Conservation (phyloP, 768 basidiomycete species). For the Russula earlei region DNA sequence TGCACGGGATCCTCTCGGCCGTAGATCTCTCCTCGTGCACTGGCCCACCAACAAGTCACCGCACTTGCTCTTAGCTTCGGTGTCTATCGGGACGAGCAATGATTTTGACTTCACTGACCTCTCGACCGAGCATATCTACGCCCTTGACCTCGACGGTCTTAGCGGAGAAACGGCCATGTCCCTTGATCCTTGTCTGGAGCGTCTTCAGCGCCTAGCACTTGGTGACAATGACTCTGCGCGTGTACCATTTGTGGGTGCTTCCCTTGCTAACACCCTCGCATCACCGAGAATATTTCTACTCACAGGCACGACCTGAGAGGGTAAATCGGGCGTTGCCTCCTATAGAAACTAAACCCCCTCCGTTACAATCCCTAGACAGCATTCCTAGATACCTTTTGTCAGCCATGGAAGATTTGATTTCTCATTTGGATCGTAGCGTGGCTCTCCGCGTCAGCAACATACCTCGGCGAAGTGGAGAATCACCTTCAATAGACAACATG, state of each 20-base stretch:
- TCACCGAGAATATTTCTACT: neutral
- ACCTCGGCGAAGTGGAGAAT: constrained; percentile 35
- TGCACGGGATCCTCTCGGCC: constrained; percentile 75
- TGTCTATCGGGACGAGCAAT: constrained; percentile 41
- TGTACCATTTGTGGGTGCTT: neutral
- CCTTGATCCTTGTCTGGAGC: constrained; percentile 12
- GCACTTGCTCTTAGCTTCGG: constrained; percentile 56
- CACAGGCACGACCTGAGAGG: constrained; percentile 35
- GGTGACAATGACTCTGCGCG: neutral
- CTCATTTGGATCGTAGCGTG: constrained; percentile 56
- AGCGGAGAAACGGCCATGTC: neutral
- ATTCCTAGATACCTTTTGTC: constrained; percentile 36
- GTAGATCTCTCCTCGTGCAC: constrained; percentile 75
- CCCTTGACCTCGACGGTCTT: constrained; percentile 36
- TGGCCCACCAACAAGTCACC: constrained; percentile 40
- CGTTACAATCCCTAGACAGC: constrained; percentile 29
- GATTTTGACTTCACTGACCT: constrained; percentile 53
- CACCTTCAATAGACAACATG: constrained; percentile 10
- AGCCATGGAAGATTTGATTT: constrained; percentile 43
- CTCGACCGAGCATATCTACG: constrained; percentile 46
- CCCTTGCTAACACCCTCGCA: neutral
- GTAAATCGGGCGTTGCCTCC: constrained; percentile 42
- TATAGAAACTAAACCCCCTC: constrained; percentile 27
- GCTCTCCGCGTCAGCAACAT: constrained; percentile 60
- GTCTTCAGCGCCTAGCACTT: constrained; percentile 15